Evolutionary conservation across 768 basidiomycete genomes (phyloP).

Genomic region (Postia placenta): DNA sequence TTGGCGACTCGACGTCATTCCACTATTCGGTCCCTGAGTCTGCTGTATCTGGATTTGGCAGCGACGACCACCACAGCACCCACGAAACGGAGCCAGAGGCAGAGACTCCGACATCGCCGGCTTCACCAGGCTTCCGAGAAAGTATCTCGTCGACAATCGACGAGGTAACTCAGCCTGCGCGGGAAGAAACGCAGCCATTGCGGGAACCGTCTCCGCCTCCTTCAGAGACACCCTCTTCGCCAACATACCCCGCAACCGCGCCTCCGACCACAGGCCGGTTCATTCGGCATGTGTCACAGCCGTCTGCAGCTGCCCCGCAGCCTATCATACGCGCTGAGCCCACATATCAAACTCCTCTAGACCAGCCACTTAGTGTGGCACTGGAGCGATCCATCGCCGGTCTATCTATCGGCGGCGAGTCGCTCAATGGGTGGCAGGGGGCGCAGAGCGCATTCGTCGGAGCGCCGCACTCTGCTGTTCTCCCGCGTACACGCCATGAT

Average conservation of each 20-base stretch:
- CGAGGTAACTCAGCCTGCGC: conserved; percentile 8
- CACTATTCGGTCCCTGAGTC: conserved; percentile 1
- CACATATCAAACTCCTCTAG: conserved; percentile 23
- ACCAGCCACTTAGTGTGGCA: conserved; percentile 17
- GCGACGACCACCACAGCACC: conserved; percentile 36
- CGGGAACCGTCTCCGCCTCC: conserved; percentile 11
- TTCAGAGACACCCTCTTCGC: conserved; percentile 6
- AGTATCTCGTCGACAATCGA: conserved; percentile 16
- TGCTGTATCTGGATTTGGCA: neutral
- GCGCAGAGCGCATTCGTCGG: conserved; percentile 18
- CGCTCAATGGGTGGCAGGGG: conserved; percentile 45
- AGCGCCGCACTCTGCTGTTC: conserved; percentile 23
- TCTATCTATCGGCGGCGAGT: conserved; percentile 43
- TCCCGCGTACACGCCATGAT: conserved; percentile 10
- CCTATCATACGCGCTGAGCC: conserved; percentile 10
- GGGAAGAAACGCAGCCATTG: conserved; percentile 3
- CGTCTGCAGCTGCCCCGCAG: conserved; percentile 11
- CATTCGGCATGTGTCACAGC: conserved; percentile 9
- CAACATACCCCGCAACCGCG: conserved; percentile 31
- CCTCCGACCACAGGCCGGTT: conserved; percentile 24
- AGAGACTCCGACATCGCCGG: conserved; percentile 6
- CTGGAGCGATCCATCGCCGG: conserved; percentile 35
- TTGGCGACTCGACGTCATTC: conserved; percentile 11
- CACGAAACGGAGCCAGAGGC: conserved; percentile 22
- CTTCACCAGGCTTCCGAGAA: conserved; percentile 18